Evolutionary conservation across 2,329 filamentous ascomycete species (phyloP).

Genomic region (Apiospora hydei): DNA sequence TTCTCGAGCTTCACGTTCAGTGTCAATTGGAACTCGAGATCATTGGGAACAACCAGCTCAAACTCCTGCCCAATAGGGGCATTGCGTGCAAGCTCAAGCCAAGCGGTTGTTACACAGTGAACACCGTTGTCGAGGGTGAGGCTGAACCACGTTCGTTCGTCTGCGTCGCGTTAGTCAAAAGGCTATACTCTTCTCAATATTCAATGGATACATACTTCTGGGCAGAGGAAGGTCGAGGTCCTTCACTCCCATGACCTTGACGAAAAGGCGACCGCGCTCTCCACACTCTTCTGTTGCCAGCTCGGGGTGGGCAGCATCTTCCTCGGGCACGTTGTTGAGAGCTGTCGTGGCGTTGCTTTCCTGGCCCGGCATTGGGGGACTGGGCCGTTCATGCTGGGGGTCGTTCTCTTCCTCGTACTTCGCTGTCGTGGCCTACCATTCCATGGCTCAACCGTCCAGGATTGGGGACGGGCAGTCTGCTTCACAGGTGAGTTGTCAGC

Average conservation of each 20-base stretch:
- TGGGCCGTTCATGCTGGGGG: conserved; percentile 60
- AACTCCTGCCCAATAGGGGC: conserved; percentile 98
- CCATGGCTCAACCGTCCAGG: conserved; percentile 98
- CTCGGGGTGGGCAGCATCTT: conserved; percentile 64
- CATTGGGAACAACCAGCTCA: conserved; percentile 94
- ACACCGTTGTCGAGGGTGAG: conserved; percentile 97
- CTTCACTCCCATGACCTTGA: conserved; percentile 98
- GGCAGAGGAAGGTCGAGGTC: conserved; percentile 92
- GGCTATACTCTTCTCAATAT: background rate
- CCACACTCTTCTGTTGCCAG: conserved; percentile 74
- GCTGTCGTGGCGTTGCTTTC: conserved; percentile 74
- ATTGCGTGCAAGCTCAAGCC: conserved; percentile 89
- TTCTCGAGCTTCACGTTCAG: conserved; percentile 94
- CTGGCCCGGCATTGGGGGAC: conserved; percentile 85
- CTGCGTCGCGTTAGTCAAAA: conserved; percentile 49
- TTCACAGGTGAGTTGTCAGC: conserved; percentile 75
- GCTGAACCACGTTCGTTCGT: conserved; percentile 92
- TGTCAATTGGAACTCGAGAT: conserved; percentile 98
- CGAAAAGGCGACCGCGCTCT: conserved; percentile 90
- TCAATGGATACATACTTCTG: conserved; percentile 70
- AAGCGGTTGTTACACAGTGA: conserved; percentile 96
- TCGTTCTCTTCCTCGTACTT: conserved; percentile 65
- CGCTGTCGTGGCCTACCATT: conserved; percentile 78
- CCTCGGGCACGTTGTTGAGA: conserved; percentile 73
- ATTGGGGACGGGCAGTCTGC: conserved; percentile 77